Base-by-base conservation (phyloP, 2,329 filamentous ascomycete genomes). In the Chrysosporium queenslandicum region DNA sequence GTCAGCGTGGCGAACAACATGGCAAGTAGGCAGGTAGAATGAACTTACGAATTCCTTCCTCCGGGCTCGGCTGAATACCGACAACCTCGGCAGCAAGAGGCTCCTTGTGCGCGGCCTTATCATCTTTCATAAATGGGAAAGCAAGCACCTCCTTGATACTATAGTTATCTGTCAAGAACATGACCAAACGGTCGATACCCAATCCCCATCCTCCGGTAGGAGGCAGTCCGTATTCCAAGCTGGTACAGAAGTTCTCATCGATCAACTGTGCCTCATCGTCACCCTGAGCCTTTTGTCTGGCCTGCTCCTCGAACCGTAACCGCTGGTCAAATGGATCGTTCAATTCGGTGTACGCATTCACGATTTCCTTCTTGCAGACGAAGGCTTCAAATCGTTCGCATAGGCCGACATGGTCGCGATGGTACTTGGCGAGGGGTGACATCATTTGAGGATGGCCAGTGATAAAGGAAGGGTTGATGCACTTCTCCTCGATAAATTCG, bases 351-450 rank as follows among this genome's bases (percentile, higher is more conserved):
- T 96, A 94, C 4, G 90, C 90, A 66, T 98, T 97, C 64, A 85
- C 85, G 60, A 97, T 96, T 69, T 97, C 91, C 80, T 92, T 94
- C 78, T 89, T 94, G 77, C 85, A 89, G 42, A 96, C 92, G 61
- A 98, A 98, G 9, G 87, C 90, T 73, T 98, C 92, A 70, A 97
- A 97, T 52, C 92, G 86, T 76, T 98, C 92, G 68, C 89, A 96
- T 30, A 98, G 80, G 63, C 91, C 92, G 50, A 84, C 79, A 57
- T 81, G 80, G 43, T 77, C 73, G 59, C 92, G 86, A 72, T 96
- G 87, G 70, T 90, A 90, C 79, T 98, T 98, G 76, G 92, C 92
- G 16, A 98, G 78, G 7, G 92, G 92, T 14, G 87, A 92, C 91
- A 97, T 94, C 78, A 89, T 85, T 65, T 86, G 79, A 5, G 80